phyloP scores from a whole-genome alignment of 1,139 yeast species.

The Hyphopichia wangnamkhiaoensis region DNA sequence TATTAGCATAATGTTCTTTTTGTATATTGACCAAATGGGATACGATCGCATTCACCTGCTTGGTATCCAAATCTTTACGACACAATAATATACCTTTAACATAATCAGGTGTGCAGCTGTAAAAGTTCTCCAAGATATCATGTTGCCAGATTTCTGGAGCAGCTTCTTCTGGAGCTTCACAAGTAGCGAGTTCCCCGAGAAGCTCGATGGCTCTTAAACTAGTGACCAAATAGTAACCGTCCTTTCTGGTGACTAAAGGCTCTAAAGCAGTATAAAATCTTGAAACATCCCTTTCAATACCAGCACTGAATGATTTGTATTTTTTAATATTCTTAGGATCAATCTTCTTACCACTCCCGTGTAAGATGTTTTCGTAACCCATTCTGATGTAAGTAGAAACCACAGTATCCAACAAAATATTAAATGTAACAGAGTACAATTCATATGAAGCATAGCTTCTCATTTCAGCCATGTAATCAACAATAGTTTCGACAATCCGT shows the following conservation, averaged over 20 bases:
- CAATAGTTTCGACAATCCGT: conserved; percentile 69
- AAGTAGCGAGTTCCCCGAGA: conserved; percentile 66
- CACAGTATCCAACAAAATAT: conserved; percentile 42
- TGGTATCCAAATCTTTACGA: conserved; percentile 46
- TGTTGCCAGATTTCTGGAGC: conserved; percentile 60
- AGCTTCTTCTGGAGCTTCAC: conserved; percentile 48
- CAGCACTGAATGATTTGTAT: conserved; percentile 42
- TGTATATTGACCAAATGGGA: conserved; percentile 33
- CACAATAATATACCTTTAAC: conserved; percentile 53
- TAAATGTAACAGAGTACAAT: conserved; percentile 47
- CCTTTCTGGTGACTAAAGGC: conserved; percentile 48
- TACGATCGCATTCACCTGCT: conserved; percentile 30
- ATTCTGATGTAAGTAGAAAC: conserved; percentile 47
- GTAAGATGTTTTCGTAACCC: conserved; percentile 47
- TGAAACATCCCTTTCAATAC: conserved; percentile 61
- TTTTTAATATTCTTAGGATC: conserved; percentile 56
- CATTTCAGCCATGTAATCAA: conserved; percentile 72
- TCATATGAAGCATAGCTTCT: conserved; percentile 49
- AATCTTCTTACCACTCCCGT: conserved; percentile 55
- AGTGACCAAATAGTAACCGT: conserved; percentile 55
- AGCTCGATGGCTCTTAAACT: conserved; percentile 61
- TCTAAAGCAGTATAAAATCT: conserved; percentile 63
- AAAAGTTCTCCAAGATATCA: conserved; percentile 56
- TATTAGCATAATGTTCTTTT: conserved; percentile 31
- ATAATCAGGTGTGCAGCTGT: conserved; percentile 67